These are phyloP conservation scores for Botryobasidium botryosum DNA, from an alignment of 768 basidiomycete genomes.

Conservation along the genomic window DNA sequence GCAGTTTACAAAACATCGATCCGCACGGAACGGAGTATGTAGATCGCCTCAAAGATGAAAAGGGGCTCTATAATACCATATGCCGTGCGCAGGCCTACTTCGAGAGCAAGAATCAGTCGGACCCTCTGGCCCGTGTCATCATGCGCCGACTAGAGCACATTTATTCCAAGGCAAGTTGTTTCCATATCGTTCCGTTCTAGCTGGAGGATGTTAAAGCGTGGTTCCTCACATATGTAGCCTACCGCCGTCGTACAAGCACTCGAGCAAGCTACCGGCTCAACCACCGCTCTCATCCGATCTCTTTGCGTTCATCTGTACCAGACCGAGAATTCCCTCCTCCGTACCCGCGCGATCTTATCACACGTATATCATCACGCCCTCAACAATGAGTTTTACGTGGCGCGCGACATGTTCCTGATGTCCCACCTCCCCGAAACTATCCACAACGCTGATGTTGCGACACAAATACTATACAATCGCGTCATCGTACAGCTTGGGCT, in stretches of 20 bases:
- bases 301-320: conserved; percentile 90
- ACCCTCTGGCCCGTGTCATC: conserved; percentile 71
- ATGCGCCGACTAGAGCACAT: conserved; percentile 96
- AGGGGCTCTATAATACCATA: conserved; percentile 82
- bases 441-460: conserved; percentile 88
- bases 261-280: conserved; percentile 48
- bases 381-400: conserved; percentile 90
- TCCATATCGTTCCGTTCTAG: conserved; percentile 4
- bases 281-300: conserved; percentile 67
- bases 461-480: conserved; percentile 96
- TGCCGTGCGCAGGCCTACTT: conserved; percentile 86
- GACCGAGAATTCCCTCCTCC: conserved; percentile 74
- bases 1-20: conserved; percentile 92
- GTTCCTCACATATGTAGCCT: conserved; percentile 51
- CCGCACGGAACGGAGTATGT: conserved; percentile 99
- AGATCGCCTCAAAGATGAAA: conserved; percentile 91
- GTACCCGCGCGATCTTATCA: conserved; percentile 92
- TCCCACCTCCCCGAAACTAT: conserved; percentile 96
- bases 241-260: conserved; percentile 84
- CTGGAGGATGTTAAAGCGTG: conserved; percentile 10
- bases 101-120: conserved; percentile 58
- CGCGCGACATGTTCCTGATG: conserved; percentile 97
- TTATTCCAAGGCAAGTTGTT: conserved; percentile 69
- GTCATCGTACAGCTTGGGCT: conserved; percentile 94
- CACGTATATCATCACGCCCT: conserved; percentile 96